Base-by-base conservation (phyloP, 129 eudicot species). In the Sambucus nigra region DNA sequence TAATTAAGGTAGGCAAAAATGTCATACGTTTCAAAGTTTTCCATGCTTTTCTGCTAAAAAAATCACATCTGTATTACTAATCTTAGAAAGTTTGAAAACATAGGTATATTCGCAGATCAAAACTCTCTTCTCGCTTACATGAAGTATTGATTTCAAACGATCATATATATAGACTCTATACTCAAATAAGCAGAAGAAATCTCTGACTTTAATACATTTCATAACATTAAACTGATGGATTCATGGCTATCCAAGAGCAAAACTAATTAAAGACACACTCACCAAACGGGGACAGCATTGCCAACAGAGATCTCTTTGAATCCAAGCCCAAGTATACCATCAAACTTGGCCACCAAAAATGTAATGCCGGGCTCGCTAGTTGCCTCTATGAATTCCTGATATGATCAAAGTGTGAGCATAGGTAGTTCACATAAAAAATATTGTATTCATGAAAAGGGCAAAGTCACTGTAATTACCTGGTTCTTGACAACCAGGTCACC, bases 301-400 rank as follows among this genome's bases (percentile, higher is more conserved):
- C 88, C 97, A 41, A 89, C 86, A 1, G 88, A 78, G 20, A 89
- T 76, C 73, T 72, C 97, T 47, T 61, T 63, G 71, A 84, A 89
- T 22, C 97, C 97, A 25, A 89, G 93, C 29, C 97, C 97, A 57
- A 89, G 72, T 47, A 89, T 72, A 26, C 97, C 97, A 54, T 89
- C 97, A 61, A 89, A 89, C 75, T 78, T 78, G 57, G 95, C 97
- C 3, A 59, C 72, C 73, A 78, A 10, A 57, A 89, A 89, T 51
- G 88, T 74, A 31, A 64, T 45, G 49, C 83, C 56, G 10, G 93
- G 83, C 68, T 84, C 95, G 5, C 40, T 66, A 27, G 93, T 81
- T 38, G 97, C 95, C 79, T 89, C 95, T 23, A 84, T 76, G 42
- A 89, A 89, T 50, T 80, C 88, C 97, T 89, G 59, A 48, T 39